Base-by-base conservation (phyloP, 495 filamentous ascomycete species). In the Xylaria telfairii region DNA sequence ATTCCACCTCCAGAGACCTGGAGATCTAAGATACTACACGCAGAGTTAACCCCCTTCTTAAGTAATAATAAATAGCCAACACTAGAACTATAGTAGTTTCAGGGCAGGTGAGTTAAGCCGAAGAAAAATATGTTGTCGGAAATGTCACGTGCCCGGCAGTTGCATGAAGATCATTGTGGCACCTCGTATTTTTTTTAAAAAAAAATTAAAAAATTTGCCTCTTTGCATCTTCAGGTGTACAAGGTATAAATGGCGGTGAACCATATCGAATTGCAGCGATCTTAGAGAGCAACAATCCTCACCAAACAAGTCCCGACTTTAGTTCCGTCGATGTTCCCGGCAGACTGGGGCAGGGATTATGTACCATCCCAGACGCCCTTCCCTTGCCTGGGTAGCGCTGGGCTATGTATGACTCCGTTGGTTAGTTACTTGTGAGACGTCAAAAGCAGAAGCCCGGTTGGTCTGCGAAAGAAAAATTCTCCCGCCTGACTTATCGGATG, bases 181-280 rank as follows among this genome's bases (percentile, higher is more conserved):
- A 59, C 56, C 32, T 59, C 56, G 56, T 59, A 59, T 59, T 37
- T 12, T 21, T n/a, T n/a, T n/a, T n/a, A n/a, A n/a, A n/a, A n/a
- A n/a, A n/a, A n/a, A n/a, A n/a, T n/a, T n/a, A n/a, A n/a, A n/a
- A n/a, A n/a, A n/a, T n/a, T n/a, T n/a, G n/a, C n/a, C 13, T 0
- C 53, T 59, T 21, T 34, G 32, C n/a, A 37, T 37, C 32, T 37
- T 21, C 32, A 0, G 54, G 2, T 8, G 37, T 21, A 59, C 21
- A 54, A 5, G 51, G 17, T 32, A 39, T 32, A 21, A 21, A 59
- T 59, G 19, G 56, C 56, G 56, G 56, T 59, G 56, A 59, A 37
- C n/a, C 5, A 37, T 21, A 17, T 37, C 54, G 15, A 30, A 59
- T 59, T 2, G 15, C 6, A 37, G 32, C 30, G 8, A 17, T 21